A percentile compares a stretch with the other conserved stretches of the same genome.
These are phyloP conservation scores for Pythium brachiatum DNA, from an alignment of 352 stramenopile species.

Conservation along the genomic window DNA sequence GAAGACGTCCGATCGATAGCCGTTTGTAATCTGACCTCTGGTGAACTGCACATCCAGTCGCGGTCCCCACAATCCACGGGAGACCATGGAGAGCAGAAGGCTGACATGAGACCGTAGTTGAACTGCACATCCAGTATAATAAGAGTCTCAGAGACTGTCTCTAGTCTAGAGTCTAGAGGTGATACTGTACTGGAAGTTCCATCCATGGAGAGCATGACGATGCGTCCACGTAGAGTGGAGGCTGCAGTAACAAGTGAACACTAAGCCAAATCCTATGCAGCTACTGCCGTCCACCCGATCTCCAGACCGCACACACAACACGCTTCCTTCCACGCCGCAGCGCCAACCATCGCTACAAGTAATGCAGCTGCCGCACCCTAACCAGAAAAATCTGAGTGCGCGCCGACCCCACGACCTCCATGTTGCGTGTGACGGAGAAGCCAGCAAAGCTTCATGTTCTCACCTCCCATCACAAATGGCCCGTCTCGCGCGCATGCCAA, in stretches of 20 bases:
- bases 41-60: not conserved
- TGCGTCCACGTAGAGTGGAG: not conserved
- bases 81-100: too few relatives aligned
- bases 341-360: not conserved
- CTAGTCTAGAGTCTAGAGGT: too few relatives aligned
- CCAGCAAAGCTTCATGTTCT: not conserved
- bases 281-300: not conserved
- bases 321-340: not conserved
- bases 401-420: slow-evolving; percentile 1
- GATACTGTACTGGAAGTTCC: too few relatives aligned
- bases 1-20: not conserved
- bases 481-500: slow-evolving; percentile 10
- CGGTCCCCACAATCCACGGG: too few relatives aligned
- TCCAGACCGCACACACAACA: not conserved
- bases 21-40: slow-evolving; percentile 6
- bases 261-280: not conserved
- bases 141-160: too few relatives aligned
- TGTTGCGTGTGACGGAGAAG: slow-evolving; percentile 10
- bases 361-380: slow-evolving; percentile 2
- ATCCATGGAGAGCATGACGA: not conserved
- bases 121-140: too few relatives aligned
- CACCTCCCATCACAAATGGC: slow-evolving; percentile 5
- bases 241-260: too few relatives aligned
- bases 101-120: too few relatives aligned
- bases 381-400: slow-evolving; percentile 25